These are phyloP conservation scores for Linnemannia zychae DNA, from an alignment of 192 early-diverging fungal genomes.

Conservation along the genomic window DNA sequence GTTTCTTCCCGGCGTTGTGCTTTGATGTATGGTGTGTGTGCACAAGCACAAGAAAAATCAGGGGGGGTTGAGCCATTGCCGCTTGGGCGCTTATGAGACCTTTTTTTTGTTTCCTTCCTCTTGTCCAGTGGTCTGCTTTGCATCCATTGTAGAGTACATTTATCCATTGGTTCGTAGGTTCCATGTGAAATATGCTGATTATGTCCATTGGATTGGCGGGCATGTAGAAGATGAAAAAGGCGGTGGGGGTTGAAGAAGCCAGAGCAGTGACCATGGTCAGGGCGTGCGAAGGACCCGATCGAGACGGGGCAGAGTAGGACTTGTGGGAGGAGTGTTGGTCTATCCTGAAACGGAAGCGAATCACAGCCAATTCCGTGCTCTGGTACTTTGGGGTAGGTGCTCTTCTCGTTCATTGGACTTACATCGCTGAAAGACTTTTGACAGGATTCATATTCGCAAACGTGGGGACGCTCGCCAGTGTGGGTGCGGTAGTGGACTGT, in stretches of 20 bases:
- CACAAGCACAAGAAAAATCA: conserved; percentile 25
- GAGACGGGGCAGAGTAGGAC: not conserved
- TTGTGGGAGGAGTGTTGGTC: not conserved
- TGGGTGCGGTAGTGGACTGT: conserved; percentile 83
- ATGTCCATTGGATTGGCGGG: not conserved
- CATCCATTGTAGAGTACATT: not conserved
- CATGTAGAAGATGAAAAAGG: not conserved
- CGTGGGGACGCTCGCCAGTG: conserved; percentile 78
- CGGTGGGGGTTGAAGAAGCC: not conserved
- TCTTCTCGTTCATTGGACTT: conserved; percentile 8
- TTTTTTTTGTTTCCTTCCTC: conserved; percentile 1
- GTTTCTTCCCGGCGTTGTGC: not conserved
- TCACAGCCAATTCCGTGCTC: not conserved
- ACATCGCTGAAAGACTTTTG: conserved; percentile 83
- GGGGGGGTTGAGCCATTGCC: conserved; percentile 22
- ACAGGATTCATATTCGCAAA: conserved; percentile 74
- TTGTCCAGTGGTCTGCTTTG: not conserved
- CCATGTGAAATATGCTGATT: not conserved
- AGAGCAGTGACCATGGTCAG: conserved; percentile 2
- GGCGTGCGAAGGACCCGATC: not conserved
- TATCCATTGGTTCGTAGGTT: not conserved
- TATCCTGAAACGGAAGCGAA: conserved; percentile 5
- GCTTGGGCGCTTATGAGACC: not conserved
- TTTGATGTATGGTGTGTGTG: not conserved
- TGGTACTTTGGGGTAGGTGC: not conserved